These are phyloP conservation scores for Coprinopsis marcescibilis DNA, from an alignment of 768 basidiomycete genomes.

Conservation along the genomic window DNA sequence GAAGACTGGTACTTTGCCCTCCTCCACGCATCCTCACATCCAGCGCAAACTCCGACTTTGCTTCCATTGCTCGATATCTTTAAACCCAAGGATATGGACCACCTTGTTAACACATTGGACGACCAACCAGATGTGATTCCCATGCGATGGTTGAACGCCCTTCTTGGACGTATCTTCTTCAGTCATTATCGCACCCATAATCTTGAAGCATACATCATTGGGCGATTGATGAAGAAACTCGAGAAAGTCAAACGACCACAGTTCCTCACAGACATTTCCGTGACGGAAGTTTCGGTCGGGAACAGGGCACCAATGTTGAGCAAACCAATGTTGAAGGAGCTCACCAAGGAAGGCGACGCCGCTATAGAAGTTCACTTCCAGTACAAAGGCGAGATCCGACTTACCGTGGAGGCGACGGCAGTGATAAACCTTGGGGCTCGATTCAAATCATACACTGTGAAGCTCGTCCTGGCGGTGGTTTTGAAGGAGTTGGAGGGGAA, in stretches of 20 bases:
- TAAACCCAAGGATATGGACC: conserved; percentile 71
- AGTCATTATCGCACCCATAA: conserved; percentile 80
- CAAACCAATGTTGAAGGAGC: conserved; percentile 97
- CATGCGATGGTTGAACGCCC: conserved; percentile 95
- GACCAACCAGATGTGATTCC: conserved; percentile 94
- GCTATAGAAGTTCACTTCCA: conserved; percentile 79
- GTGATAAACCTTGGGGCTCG: conserved; percentile 78
- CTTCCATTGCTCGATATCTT: conserved; percentile 62
- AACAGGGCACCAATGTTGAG: conserved; percentile 78
- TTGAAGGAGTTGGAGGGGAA: conserved; percentile 90
- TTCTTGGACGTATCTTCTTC: conserved; percentile 90
- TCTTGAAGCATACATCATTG: conserved; percentile 82
- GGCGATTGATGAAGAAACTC: conserved; percentile 88
- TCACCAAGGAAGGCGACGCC: conserved; percentile 91
- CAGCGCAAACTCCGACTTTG: conserved; percentile 57
- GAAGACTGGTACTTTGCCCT: conserved; percentile 95
- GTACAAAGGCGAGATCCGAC: conserved; percentile 84
- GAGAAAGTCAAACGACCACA: conserved; percentile 85
- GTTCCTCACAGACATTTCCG: conserved; percentile 79
- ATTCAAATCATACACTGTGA: conserved; percentile 87
- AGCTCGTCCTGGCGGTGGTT: conserved; percentile 83
- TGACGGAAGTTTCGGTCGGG: conserved; percentile 88
- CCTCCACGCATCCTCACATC: conserved; percentile 64
- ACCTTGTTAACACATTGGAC: conserved; percentile 80
- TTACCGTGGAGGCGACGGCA: conserved; percentile 86